These are phyloP conservation scores for Sporothrix pallida DNA, from an alignment of 2,329 filamentous ascomycete genomes.

Conservation along the genomic window DNA sequence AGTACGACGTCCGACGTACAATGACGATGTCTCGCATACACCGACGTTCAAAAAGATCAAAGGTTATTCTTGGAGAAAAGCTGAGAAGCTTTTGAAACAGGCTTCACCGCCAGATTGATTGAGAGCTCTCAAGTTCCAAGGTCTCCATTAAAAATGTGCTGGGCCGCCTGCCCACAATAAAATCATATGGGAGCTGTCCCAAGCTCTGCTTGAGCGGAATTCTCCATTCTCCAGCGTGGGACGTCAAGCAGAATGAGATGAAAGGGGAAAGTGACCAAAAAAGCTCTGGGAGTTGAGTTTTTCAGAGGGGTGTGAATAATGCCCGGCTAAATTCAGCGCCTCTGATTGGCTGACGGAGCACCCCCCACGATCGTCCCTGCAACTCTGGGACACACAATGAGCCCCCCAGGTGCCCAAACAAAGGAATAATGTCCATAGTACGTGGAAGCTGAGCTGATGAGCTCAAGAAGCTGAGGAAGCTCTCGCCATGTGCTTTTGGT, in stretches of 20 bases:
- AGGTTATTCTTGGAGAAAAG: not conserved
- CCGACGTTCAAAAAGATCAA: not conserved
- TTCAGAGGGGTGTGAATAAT: slow-evolving; percentile 23
- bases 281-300: not conserved
- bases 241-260: slow-evolving; percentile 8
- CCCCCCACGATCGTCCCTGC: slow-evolving; percentile 12
- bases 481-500: not conserved
- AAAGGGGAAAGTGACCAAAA: slow-evolving; percentile 3
- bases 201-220: not conserved
- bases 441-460: not conserved
- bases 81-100: not conserved
- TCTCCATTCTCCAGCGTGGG: not conserved
- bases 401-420: slow-evolving; percentile 8
- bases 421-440: not conserved
- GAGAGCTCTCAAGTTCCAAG: not conserved
- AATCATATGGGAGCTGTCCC: slow-evolving; percentile 12
- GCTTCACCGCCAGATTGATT: slow-evolving; percentile 16
- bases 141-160: slow-evolving; percentile 10
- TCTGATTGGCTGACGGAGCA: slow-evolving; percentile 2
- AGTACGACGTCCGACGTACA: not conserved
- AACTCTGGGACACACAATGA: not conserved
- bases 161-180: slow-evolving; percentile 4
- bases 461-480: slow-evolving; percentile 17
- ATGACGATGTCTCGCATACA: slow-evolving; percentile 20
- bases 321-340: slow-evolving; percentile 9